These are phyloP conservation scores for Leccinum solheimii DNA, from an alignment of 1,284 basidiomycete genomes.

Conservation along the genomic window DNA sequence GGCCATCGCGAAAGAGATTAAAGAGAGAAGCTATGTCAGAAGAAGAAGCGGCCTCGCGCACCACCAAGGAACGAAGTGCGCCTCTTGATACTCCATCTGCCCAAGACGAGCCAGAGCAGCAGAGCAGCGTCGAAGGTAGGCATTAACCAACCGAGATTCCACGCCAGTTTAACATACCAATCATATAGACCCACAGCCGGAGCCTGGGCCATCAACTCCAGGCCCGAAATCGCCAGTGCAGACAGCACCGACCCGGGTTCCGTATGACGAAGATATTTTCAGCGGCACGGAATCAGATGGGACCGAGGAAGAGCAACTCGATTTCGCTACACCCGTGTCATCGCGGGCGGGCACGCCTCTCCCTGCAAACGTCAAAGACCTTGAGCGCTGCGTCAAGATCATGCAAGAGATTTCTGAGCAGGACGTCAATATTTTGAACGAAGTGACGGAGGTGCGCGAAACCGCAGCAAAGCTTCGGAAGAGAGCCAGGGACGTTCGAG, in stretches of 20 bases:
- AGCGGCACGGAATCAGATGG: conserved; percentile 27
- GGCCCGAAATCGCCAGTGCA: not conserved
- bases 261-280: conserved; percentile 20
- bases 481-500: conserved; percentile 25
- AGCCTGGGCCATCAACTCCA: conserved; percentile 6
- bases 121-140: conserved; percentile 9
- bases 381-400: conserved; percentile 26
- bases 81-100: not conserved
- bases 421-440: conserved; percentile 17
- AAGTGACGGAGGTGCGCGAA: conserved; percentile 15
- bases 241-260: not conserved
- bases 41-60: not conserved
- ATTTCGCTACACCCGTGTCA: conserved; percentile 28
- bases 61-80: not conserved
- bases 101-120: not conserved
- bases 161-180: not conserved
- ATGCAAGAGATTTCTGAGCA: conserved; percentile 28
- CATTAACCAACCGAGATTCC: not conserved
- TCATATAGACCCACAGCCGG: conserved; percentile 2
- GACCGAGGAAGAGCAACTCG: conserved; percentile 25
- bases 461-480: conserved; percentile 22
- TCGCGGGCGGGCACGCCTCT: conserved; percentile 26
- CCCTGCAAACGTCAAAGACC: conserved; percentile 17
- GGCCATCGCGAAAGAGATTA: conserved; percentile 17
- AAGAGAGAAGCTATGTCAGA: conserved; percentile 4